These are phyloP conservation scores for Colletotrichum lindemuthianum DNA, from an alignment of 2,329 filamentous ascomycete genomes.

Conservation along the genomic window DNA sequence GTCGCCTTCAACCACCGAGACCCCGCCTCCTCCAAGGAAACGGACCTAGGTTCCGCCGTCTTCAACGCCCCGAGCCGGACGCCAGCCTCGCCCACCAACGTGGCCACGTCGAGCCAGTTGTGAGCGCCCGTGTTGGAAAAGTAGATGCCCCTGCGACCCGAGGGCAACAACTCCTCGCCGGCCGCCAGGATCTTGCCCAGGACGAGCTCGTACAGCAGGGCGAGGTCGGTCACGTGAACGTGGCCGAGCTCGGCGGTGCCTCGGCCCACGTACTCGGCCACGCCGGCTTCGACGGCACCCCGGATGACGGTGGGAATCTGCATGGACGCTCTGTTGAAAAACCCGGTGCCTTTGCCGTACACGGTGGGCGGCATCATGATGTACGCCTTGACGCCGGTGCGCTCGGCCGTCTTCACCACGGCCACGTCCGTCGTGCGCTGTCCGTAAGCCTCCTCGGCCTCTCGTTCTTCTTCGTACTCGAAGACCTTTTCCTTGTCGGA, in stretches of 20 bases:
- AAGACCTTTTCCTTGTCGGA: constrained; percentile 58
- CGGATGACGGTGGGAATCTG: constrained; percentile 50
- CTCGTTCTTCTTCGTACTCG: constrained; percentile 48
- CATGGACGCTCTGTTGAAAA: constrained; percentile 51
- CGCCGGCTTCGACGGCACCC: constrained; percentile 40
- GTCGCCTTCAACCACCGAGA: background rate
- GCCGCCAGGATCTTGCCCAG: constrained; percentile 45
- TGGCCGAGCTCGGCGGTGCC: constrained; percentile 52
- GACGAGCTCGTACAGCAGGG: constrained; percentile 51
- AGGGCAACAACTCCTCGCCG: constrained; percentile 45
- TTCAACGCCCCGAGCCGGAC: constrained; percentile 45
- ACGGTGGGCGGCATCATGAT: constrained; percentile 59
- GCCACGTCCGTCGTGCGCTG: constrained; percentile 57
- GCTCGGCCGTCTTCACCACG: constrained; percentile 51
- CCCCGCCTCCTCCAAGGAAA: constrained; percentile 20
- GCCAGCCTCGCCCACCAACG: constrained; percentile 47
- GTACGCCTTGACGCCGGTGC: constrained; percentile 53
- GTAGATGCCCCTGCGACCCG: constrained; percentile 51
- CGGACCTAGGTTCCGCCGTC: constrained; percentile 21
- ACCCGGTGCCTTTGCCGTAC: constrained; percentile 55
- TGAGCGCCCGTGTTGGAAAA: constrained; percentile 53
- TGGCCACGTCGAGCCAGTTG: constrained; percentile 51
- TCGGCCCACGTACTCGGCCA: constrained; percentile 44
- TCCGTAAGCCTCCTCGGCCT: constrained; percentile 48
- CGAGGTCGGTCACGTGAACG: constrained; percentile 57